phyloP scores from a whole-genome alignment of 176 grass and related monocot species.

The Musa itinerans region DNA sequence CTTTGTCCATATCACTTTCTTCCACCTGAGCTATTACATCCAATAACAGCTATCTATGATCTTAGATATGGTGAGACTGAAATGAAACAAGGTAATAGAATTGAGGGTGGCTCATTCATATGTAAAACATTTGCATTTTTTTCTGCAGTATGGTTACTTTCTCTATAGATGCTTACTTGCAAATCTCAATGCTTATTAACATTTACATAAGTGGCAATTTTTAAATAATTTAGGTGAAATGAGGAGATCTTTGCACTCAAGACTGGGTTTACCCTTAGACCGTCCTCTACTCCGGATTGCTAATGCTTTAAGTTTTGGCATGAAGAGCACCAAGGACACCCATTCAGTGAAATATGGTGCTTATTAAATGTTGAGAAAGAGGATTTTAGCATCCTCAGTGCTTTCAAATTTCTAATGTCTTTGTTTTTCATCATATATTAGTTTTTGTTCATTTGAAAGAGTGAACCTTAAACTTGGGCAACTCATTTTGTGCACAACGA shows the following conservation, averaged over 20 bases:
- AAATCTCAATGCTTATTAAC: neutral
- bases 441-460: constrained; percentile 4
- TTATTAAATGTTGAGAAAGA: neutral
- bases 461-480: neutral
- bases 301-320: constrained; percentile 59
- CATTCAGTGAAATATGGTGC: constrained; percentile 32
- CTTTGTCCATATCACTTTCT: constrained; percentile 70
- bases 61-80: constrained; percentile 86
- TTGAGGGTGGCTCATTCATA: neutral
- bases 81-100: constrained; percentile 76
- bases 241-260: constrained; percentile 75
- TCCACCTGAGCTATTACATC: constrained; percentile 62
- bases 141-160: neutral
- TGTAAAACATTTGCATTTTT: constrained; percentile 4
- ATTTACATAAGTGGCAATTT: neutral
- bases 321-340: constrained; percentile 24
- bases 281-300: constrained; percentile 69
- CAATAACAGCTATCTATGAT: constrained; percentile 78
- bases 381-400: neutral
- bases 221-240: constrained; percentile 34
- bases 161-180: neutral
- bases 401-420: neutral
- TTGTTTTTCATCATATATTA: constrained; percentile 1
- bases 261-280: constrained; percentile 77
- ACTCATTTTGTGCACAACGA: constrained; percentile 10